Evolutionary conservation across 345 rosid genomes (phyloP).

Genomic region (Pistacia vera): DNA sequence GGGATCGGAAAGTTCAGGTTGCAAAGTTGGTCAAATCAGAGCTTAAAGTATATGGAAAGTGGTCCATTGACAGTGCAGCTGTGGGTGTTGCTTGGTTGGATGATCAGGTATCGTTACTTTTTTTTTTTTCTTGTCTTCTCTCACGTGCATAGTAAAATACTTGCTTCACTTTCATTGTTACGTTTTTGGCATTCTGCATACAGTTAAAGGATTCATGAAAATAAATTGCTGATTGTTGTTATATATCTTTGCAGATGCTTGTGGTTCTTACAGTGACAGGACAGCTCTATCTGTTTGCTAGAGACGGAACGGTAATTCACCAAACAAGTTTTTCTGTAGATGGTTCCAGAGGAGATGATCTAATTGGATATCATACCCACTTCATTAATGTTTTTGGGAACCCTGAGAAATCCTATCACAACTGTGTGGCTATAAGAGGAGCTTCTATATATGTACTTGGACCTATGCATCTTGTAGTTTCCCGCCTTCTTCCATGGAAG

Average conservation of each 20-base stretch:
- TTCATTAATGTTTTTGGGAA: constrained; percentile 85
- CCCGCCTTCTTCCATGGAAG: constrained; percentile 98
- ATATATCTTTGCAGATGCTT: constrained; percentile 70
- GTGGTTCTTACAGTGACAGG: constrained; percentile 80
- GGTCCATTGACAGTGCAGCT: constrained; percentile 92
- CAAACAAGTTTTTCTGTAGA: constrained; percentile 80
- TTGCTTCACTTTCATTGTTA: background rate
- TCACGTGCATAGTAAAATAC: background rate
- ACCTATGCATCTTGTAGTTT: constrained; percentile 70
- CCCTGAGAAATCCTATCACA: constrained; percentile 97
- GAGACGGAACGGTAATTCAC: constrained; percentile 92
- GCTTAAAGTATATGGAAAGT: constrained; percentile 79
- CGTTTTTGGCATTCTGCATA: background rate
- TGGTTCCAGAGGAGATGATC: constrained; percentile 70
- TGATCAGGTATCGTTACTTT: constrained; percentile 66
- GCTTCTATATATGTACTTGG: constrained; percentile 94
- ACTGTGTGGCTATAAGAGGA: constrained; percentile 81
- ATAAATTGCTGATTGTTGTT: constrained; percentile 23
- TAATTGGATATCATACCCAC: constrained; percentile 77
- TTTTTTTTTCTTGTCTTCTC: constrained; percentile 9
- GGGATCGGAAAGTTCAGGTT: constrained; percentile 98
- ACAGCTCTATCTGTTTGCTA: constrained; percentile 78
- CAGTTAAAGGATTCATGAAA: background rate
- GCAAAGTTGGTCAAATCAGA: constrained; percentile 91
- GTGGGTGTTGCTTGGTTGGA: constrained; percentile 97